Conservation (phyloP, 768 basidiomycete genomes). For the Amanita jacksonii region DNA sequence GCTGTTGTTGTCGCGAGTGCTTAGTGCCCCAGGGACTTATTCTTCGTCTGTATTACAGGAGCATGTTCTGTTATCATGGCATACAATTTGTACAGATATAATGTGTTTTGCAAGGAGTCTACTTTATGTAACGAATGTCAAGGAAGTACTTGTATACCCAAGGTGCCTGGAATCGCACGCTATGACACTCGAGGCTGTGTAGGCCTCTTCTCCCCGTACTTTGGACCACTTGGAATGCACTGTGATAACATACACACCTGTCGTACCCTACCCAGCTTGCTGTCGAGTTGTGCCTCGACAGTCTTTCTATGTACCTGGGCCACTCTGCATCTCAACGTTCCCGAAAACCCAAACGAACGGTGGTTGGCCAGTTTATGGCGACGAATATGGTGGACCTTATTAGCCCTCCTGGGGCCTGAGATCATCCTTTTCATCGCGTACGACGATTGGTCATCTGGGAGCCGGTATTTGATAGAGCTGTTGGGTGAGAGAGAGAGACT, state of each 20-base stretch:
- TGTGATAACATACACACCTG: background rate
- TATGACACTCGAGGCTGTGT: too few relatives aligned
- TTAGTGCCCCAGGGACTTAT: slow-evolving; percentile 1
- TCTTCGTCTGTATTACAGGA: background rate
- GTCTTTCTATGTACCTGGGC: slow-evolving; percentile 4
- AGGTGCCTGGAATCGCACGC: too few relatives aligned
- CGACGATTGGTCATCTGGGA: background rate
- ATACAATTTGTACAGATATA: too few relatives aligned
- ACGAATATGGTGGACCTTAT: background rate
- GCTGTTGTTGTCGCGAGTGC: slow-evolving; percentile 8
- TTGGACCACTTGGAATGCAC: background rate
- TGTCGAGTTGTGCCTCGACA: background rate
- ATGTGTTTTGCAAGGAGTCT: too few relatives aligned
- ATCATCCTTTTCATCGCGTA: background rate
- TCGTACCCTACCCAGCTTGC: background rate
- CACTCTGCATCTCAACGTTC: slow-evolving; percentile 1
- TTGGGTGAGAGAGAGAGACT: background rate
- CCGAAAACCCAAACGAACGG: background rate
- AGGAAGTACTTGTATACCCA: too few relatives aligned
- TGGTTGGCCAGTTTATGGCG: background rate
- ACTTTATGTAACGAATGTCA: too few relatives aligned
- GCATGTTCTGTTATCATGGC: too few relatives aligned
- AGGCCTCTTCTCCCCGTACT: too few relatives aligned
- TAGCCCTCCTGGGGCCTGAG: background rate
- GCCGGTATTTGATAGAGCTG: background rate